Conservation (phyloP, 768 basidiomycete species). For the Auriscalpium orientale region DNA sequence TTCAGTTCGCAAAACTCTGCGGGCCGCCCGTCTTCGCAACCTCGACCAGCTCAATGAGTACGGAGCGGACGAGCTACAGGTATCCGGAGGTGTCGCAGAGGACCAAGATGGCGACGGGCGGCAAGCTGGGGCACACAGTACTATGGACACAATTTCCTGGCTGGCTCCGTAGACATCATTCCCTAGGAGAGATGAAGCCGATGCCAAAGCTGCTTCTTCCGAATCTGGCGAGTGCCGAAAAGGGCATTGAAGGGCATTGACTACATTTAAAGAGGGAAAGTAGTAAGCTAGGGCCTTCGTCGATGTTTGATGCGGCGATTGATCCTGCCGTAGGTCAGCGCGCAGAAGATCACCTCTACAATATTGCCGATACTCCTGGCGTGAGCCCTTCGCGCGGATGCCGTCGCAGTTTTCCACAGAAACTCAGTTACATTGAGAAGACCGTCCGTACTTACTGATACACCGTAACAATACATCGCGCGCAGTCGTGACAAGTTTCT, state of each 20-base stretch:
- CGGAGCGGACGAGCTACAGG: slow-evolving; percentile 28
- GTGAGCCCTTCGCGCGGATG: too few species aligned
- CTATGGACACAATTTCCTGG: slow-evolving; percentile 17
- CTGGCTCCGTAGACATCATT: background rate
- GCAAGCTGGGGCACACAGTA: background rate
- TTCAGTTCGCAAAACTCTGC: slow-evolving; percentile 26
- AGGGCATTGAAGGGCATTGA: slow-evolving; percentile 21
- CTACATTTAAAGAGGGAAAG: slow-evolving; percentile 23
- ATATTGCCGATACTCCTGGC: slow-evolving; percentile 11
- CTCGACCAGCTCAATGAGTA: slow-evolving; percentile 24
- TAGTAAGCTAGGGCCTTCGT: background rate
- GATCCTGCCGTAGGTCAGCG: slow-evolving; percentile 15
- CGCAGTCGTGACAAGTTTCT: too few species aligned
- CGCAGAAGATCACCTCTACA: slow-evolving; percentile 24
- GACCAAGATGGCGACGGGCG: slow-evolving; percentile 17
- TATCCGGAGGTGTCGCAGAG: slow-evolving; percentile 19
- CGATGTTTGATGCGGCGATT: background rate
- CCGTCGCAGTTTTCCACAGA: too few species aligned
- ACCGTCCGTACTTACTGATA: too few species aligned
- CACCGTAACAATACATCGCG: too few species aligned
- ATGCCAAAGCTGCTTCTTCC: slow-evolving; percentile 20
- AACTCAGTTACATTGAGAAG: too few species aligned
- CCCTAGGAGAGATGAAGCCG: slow-evolving; percentile 1
- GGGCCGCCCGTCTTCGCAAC: slow-evolving; percentile 30
- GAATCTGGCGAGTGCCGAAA: slow-evolving; percentile 14